Evolutionary conservation across 2,329 filamentous ascomycete genomes (phyloP), one percentile per base, ranked within the genome.

Genomic region (Aspergillus hiratsukae): DNA sequence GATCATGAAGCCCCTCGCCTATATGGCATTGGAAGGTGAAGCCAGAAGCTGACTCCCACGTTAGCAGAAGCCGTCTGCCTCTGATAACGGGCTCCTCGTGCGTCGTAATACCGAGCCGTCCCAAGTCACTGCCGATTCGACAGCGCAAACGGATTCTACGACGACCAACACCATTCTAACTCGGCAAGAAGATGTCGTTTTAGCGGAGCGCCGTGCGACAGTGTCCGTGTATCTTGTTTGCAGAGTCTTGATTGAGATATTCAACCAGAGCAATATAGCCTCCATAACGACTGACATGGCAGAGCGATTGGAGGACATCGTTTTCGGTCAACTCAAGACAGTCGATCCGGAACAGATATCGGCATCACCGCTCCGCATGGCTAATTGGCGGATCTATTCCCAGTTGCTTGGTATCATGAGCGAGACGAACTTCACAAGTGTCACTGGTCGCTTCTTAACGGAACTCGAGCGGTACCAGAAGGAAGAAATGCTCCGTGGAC

Each of bases 171-270:
- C 69, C 23, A 66, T 80, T 29, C 72, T 79, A 19, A 67, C 74
- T 25, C 74, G 80, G 28, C 88, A 91, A 66, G 88, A 91, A 64
- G 87, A 84, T 62, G 86, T 92, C 43, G 83, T 87, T 14, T 83
- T 93, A 65, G 88, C 90, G 2, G 94, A 99, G 75, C 87, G 93
- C 52, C 87, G 91, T 43, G 96, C 93, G 4, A 95, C 90, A 0
- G 90, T 96, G 3, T 97, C 95, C 1, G 96, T 97, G 51, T 99
- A 96, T 69, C 89, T 99, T 21, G 83, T 99, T 3, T 99, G 94
- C 69, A 86, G 94, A 29, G 93, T 97, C 7, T 79, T 99, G 51
- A 88, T 97, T 54, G 91, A 97, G 71, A 92, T 99, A 50, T 94
- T 97, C 71, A 87, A 88, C 41, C 91, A 97, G 72, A 97, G 91